Evolutionary conservation across 345 rosid species (phyloP), one percentile per base, ranked within the genome.

Genomic region (Diplotaxis tenuifolia): DNA sequence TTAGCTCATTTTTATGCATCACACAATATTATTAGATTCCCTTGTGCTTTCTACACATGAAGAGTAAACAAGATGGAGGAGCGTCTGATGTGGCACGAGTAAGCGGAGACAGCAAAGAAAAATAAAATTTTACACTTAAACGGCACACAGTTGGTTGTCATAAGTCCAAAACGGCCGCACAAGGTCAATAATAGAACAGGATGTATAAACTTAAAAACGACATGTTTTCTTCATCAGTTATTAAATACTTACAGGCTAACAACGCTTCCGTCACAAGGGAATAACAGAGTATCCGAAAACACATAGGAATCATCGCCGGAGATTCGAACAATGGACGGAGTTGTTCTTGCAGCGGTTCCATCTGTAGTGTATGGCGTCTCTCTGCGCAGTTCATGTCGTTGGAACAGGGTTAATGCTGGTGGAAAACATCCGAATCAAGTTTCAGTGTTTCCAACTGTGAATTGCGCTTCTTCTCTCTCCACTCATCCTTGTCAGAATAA

Each of bases 291-390:
- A n/a, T n/a, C n/a, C n/a, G n/a, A n/a, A n/a, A n/a, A 40, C 38
- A 2, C 66, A 11, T 70, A 1, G 75, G 62, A 70, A 3, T 76
- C 21, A 65, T 61, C 71, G 71, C 74, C 74, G 63, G 75, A 57
- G 55, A 55, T 59, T 65, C 40, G 14, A 34, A 66, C 31, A 63
- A n/a, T 83, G 83, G 83, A 34, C 29, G 22, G 70, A 28, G 23
- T 31, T 71, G 8, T 40, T 71, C 11, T 63, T 62, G n/a, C 73
- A 60, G 62, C 81, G 47, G 53, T 83, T 73, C 57, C 85, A 9
- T 6, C 82, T 7, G 32, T 80, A 71, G 20, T 77, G 49, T 61
- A 65, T 74, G 75, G 64, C 70, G 74, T 72, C 25, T 60, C 79
- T 75, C 42, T 75, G n/a, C 73, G 5, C 5, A 42, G 1, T 28